A percentile compares a stretch with the other conserved stretches of the same genome.
Conservation (phyloP, 164 flowering plant species). For the Dillenia turbinata region DNA sequence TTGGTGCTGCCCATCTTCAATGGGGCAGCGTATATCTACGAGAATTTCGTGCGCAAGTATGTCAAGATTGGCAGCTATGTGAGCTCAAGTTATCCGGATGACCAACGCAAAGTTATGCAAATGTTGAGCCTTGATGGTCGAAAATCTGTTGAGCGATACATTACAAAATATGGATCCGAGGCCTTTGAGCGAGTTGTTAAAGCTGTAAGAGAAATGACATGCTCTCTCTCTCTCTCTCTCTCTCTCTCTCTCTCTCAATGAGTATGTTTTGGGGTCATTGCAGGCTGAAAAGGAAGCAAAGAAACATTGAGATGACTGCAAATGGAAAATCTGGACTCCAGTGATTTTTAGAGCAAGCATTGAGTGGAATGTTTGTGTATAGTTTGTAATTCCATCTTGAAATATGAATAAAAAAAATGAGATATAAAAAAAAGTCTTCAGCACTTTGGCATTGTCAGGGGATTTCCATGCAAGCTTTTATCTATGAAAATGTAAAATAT, state of each 20-base stretch:
- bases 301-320: constrained; percentile 23
- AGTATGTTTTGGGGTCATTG: constrained; percentile 2
- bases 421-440: too few species aligned
- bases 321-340: too few species aligned
- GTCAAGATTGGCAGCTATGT: constrained; percentile 44
- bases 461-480: too few species aligned
- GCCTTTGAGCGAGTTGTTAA: constrained; percentile 74
- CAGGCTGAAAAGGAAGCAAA: constrained; percentile 72
- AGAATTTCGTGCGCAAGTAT: constrained; percentile 49
- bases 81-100: constrained; percentile 37
- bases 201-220: constrained; percentile 49
- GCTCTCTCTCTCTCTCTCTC: neutral
- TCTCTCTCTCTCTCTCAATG: neutral
- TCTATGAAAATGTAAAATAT: too few species aligned
- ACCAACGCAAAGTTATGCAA: constrained; percentile 53
- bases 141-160: constrained; percentile 64
- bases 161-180: constrained; percentile 65
- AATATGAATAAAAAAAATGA: too few species aligned
- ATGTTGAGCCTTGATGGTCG: constrained; percentile 89
- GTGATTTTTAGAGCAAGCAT: too few species aligned
- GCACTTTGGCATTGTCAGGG: too few species aligned
- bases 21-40: constrained; percentile 90
- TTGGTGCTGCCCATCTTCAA: constrained; percentile 79
- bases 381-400: too few species aligned
- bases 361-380: too few species aligned